Evolutionary conservation across 495 filamentous ascomycete species (phyloP).

Genomic region (Aspergillus cavernicola): DNA sequence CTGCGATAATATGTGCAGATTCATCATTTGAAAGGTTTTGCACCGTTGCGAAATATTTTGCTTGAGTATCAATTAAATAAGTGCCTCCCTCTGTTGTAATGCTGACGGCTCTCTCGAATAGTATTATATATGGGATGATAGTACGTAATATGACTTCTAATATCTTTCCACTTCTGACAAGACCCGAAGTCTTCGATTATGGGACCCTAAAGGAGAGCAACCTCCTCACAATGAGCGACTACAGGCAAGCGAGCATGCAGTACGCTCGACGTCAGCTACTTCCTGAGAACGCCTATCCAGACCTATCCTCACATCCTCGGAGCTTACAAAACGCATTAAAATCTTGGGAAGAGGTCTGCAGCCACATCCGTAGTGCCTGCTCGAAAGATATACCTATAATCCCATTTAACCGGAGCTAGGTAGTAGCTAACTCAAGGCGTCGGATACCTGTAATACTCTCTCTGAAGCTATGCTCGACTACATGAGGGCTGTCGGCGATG

Average conservation of each 20-base stretch:
- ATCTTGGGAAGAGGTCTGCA: slow-evolving; percentile 9
- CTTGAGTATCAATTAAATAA: no score
- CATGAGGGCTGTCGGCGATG: slow-evolving; percentile 2
- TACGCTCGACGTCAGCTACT: slow-evolving; percentile 3
- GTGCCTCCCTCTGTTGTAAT: not conserved
- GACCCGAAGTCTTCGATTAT: slow-evolving; percentile 13
- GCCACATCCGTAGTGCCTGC: slow-evolving; percentile 1
- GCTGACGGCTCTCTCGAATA: no score
- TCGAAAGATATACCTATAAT: slow-evolving; percentile 1
- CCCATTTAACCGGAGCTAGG: no score
- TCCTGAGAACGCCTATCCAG: not conserved
- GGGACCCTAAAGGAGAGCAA: not conserved
- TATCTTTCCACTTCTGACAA: no score
- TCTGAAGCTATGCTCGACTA: slow-evolving; percentile 3
- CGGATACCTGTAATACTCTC: not conserved
- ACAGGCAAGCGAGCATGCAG: slow-evolving; percentile 3
- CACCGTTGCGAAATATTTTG: not conserved
- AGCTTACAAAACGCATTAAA: slow-evolving; percentile 3
- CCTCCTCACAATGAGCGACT: not conserved
- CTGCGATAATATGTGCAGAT: not conserved
- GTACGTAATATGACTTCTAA: not conserved
- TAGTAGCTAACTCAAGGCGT: not conserved
- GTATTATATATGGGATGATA: slow-evolving; percentile 10
- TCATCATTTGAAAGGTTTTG: not conserved
- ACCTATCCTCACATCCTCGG: not conserved